phyloP scores from a whole-genome alignment of 2,329 filamentous ascomycete genomes.

The Fusarium torulosum region DNA sequence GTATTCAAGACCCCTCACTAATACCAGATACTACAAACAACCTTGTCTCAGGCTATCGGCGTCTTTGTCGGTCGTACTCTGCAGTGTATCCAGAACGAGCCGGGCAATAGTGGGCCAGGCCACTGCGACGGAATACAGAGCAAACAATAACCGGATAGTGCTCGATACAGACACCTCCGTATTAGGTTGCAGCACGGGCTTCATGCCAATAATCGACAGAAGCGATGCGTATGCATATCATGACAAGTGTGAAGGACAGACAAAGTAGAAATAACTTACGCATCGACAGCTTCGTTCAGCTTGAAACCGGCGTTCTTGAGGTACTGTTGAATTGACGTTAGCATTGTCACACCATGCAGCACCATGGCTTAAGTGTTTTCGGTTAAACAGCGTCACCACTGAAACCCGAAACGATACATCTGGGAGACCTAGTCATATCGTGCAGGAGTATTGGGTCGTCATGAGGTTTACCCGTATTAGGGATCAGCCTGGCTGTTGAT shows the following conservation, averaged over 20 bases:
- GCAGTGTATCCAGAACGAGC: constrained; percentile 48
- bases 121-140: constrained; percentile 23
- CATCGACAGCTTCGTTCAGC: constrained; percentile 66
- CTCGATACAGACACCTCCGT: constrained; percentile 28
- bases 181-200: constrained; percentile 18
- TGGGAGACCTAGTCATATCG: constrained; percentile 10
- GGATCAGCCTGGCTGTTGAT: constrained; percentile 14
- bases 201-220: constrained; percentile 5
- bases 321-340: constrained; percentile 55
- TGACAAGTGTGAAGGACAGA: constrained; percentile 25
- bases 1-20: constrained; percentile 39
- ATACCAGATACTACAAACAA: constrained; percentile 30
- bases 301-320: constrained; percentile 64
- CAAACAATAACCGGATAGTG: constrained; percentile 22
- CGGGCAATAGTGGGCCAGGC: constrained; percentile 50
- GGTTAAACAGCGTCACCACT: constrained; percentile 39
- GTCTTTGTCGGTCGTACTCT: constrained; percentile 55
- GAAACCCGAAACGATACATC: constrained; percentile 30
- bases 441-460: constrained; percentile 28
- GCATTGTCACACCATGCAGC: constrained; percentile 31
- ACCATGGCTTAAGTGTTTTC: constrained; percentile 27
- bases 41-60: constrained; percentile 54
- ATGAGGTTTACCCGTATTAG: constrained; percentile 14
- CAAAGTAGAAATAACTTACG: constrained; percentile 61
- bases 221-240: constrained; percentile 13